Conservation (phyloP, 2,329 filamentous ascomycete genomes). For the Pleoardoris graminearum region DNA sequence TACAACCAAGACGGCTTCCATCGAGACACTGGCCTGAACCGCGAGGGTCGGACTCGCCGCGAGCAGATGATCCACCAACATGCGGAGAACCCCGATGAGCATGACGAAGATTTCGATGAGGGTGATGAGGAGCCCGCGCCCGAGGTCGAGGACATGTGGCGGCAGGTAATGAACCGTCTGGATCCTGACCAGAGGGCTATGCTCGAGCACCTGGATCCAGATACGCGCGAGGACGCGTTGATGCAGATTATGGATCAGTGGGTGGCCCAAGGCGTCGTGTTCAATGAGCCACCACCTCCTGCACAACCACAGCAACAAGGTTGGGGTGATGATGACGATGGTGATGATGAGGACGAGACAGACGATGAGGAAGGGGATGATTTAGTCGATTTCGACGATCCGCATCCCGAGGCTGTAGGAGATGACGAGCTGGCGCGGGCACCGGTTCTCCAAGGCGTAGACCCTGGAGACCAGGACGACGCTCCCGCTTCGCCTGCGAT, state of each 20-base stretch:
- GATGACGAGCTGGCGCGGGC: too few relatives aligned
- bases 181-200: constrained; percentile 13
- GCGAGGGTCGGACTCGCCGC: constrained; percentile 24
- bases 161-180: constrained; percentile 19
- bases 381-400: too few relatives aligned
- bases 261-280: constrained; percentile 21
- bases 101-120: constrained; percentile 11
- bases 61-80: constrained; percentile 12
- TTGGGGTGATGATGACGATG: background rate
- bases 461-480: too few relatives aligned
- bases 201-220: constrained; percentile 14
- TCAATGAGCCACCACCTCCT: constrained; percentile 17
- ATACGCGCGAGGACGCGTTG: constrained; percentile 18
- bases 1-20: constrained; percentile 41
- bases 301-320: constrained; percentile 27
- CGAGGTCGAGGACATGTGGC: constrained; percentile 11
- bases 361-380: background rate
- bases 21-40: constrained; percentile 29
- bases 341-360: background rate
- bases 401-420: too few relatives aligned
- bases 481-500: too few relatives aligned
- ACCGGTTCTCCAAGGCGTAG: too few relatives aligned
- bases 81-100: constrained; percentile 1
- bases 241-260: constrained; percentile 23
- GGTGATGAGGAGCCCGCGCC: constrained; percentile 9